Conservation (phyloP, 495 filamentous ascomycete genomes). For the Talaromyces nanjingensis region DNA sequence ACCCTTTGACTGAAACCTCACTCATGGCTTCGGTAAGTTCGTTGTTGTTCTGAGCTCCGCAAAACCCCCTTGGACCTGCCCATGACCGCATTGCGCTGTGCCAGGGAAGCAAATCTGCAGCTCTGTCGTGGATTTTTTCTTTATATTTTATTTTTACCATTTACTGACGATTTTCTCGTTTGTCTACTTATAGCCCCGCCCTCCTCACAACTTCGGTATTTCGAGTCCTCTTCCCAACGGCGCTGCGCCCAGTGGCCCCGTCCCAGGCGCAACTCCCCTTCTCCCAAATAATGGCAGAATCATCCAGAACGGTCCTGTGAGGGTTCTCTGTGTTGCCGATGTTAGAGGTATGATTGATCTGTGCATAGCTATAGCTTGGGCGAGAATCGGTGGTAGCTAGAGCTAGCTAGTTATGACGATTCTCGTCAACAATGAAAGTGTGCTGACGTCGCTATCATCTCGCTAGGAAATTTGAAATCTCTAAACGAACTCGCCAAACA, state of each 20-base stretch:
- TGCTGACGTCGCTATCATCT: slow-evolving; percentile 7
- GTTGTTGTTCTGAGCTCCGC: slow-evolving; percentile 11
- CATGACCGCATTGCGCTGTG: not conserved
- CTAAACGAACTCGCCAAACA: slow-evolving; percentile 93
- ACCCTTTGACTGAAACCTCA: slow-evolving; percentile 6
- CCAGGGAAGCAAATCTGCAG: not conserved
- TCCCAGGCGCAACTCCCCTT: slow-evolving; percentile 46
- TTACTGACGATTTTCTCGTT: slow-evolving; percentile 3
- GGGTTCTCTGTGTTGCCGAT: slow-evolving; percentile 94
- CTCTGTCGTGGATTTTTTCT: slow-evolving; percentile 8
- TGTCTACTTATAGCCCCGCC: slow-evolving; percentile 30
- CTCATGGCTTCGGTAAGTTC: slow-evolving; percentile 51
- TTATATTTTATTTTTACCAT: slow-evolving; percentile 4
- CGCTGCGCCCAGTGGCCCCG: slow-evolving; percentile 35
- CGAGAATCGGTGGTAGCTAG: slow-evolving; percentile 10
- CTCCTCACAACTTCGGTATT: slow-evolving; percentile 38
- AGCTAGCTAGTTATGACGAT: not conserved
- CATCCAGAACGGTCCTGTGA: slow-evolving; percentile 74
- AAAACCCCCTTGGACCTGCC: slow-evolving; percentile 1
- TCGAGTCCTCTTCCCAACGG: slow-evolving; percentile 48
- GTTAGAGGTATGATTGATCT: slow-evolving; percentile 69
- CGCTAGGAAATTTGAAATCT: slow-evolving; percentile 82
- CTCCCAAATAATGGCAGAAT: slow-evolving; percentile 65
- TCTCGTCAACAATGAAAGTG: not conserved
- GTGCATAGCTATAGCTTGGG: slow-evolving; percentile 13